Evolutionary conservation across 2,329 filamentous ascomycete species (phyloP).

Genomic region (Conoideocrella luteorostrata): DNA sequence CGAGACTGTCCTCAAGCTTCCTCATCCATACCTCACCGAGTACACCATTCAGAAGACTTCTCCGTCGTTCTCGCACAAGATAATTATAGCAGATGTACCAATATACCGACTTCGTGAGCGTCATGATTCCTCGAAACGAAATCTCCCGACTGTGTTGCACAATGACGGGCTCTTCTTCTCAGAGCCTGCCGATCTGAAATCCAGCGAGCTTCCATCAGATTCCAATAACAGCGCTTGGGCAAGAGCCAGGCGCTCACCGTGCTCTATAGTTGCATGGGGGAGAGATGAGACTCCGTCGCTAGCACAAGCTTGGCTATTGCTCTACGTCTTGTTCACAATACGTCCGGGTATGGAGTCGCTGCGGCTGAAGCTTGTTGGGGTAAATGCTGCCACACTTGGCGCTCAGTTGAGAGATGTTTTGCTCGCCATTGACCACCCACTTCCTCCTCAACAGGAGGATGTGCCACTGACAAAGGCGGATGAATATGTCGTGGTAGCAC

Average conservation of each 20-base stretch:
- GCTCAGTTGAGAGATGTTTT: conserved; percentile 39
- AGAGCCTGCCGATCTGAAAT: conserved; percentile 40
- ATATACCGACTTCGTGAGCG: conserved; percentile 31
- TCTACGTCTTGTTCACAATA: conserved; percentile 47
- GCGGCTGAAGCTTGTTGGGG: conserved; percentile 39
- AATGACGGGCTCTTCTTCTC: conserved; percentile 35
- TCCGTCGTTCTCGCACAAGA: conserved; percentile 12
- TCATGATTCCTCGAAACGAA: conserved; percentile 19
- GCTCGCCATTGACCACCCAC: conserved; percentile 44
- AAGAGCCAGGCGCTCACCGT: conserved; percentile 46
- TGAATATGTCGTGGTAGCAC: conserved; percentile 33
- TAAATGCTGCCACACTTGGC: conserved; percentile 25
- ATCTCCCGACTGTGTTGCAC: conserved; percentile 23
- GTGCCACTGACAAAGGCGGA: conserved; percentile 16
- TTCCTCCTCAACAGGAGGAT: conserved; percentile 24
- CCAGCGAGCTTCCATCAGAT: conserved; percentile 39
- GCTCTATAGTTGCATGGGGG: conserved; percentile 39
- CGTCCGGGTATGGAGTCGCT: conserved; percentile 42
- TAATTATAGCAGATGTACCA: conserved; percentile 10
- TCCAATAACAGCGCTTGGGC: conserved; percentile 53
- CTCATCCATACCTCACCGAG: conserved; percentile 42
- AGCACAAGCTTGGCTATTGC: conserved; percentile 46
- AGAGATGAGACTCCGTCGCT: conserved; percentile 33
- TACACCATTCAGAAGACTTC: conserved; percentile 32
- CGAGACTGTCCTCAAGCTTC: conserved; percentile 40